These are phyloP conservation scores for Lentinula aciculospora DNA, from an alignment of 768 basidiomycete species.

Conservation along the genomic window DNA sequence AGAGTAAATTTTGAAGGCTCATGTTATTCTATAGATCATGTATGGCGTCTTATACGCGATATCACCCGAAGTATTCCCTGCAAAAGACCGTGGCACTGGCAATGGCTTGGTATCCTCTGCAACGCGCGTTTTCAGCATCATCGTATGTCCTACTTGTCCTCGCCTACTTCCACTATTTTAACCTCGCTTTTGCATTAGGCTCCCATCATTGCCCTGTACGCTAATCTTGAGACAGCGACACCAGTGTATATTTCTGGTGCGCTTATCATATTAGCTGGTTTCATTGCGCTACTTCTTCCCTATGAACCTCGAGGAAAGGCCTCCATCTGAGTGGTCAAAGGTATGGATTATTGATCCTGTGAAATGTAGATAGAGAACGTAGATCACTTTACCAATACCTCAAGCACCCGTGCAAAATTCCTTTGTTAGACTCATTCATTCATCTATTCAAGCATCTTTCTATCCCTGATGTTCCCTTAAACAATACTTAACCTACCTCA, in stretches of 20 bases:
- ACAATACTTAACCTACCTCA: too few relatives aligned
- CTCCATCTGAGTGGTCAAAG: slow-evolving; percentile 38
- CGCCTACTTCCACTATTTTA: not conserved
- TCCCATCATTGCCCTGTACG: slow-evolving; percentile 67
- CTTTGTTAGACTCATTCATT: too few relatives aligned
- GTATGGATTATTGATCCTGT: not conserved
- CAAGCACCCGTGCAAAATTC: too few relatives aligned
- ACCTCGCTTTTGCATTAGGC: slow-evolving; percentile 51
- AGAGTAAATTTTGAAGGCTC: slow-evolving; percentile 1
- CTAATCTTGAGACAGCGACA: slow-evolving; percentile 54
- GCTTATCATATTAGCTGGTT: slow-evolving; percentile 55
- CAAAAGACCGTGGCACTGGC: slow-evolving; percentile 69
- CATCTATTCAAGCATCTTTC: too few relatives aligned
- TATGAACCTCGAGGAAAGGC: slow-evolving; percentile 74
- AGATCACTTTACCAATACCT: too few relatives aligned
- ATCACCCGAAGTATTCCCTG: slow-evolving; percentile 66
- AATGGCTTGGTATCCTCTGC: slow-evolving; percentile 60
- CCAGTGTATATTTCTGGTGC: slow-evolving; percentile 72
- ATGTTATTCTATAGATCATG: slow-evolving; percentile 46
- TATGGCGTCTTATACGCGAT: slow-evolving; percentile 71
- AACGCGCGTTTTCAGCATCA: slow-evolving; percentile 60
- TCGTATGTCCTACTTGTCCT: slow-evolving; percentile 36
- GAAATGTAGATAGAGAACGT: not conserved
- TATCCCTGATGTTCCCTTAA: too few relatives aligned
- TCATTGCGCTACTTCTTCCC: slow-evolving; percentile 57